phyloP scores from a whole-genome alignment of 2,329 filamentous ascomycete species.

The Hirsutella rhossiliensis region DNA sequence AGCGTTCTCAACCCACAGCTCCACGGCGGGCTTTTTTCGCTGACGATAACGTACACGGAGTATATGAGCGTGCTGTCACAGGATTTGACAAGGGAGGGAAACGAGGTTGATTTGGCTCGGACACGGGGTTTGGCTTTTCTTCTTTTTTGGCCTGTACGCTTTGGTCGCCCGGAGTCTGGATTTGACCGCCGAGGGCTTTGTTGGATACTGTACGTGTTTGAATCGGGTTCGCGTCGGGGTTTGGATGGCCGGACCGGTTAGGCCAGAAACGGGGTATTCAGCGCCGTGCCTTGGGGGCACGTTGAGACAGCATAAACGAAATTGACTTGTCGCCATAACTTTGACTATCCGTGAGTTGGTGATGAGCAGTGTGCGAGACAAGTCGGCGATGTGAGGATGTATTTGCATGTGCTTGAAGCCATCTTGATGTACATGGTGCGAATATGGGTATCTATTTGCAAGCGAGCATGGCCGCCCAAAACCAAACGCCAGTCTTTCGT shows the following conservation, averaged over 20 bases:
- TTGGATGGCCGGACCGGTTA: neutral
- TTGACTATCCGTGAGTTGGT: neutral
- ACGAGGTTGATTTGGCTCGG: neutral
- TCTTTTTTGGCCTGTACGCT: neutral
- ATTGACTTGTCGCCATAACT: too few relatives aligned
- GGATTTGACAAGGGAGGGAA: too few relatives aligned
- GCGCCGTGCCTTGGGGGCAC: too few relatives aligned
- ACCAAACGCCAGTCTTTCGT: neutral
- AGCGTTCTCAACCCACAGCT: neutral
- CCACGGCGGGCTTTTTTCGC: constrained; percentile 16
- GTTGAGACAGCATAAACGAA: too few relatives aligned
- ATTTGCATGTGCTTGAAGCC: neutral
- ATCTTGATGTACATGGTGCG: neutral
- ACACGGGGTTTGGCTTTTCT: neutral
- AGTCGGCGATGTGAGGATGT: neutral
- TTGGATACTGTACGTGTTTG: neutral
- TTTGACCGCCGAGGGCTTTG: constrained; percentile 1
- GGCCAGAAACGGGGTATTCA: neutral
- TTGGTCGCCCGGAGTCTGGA: constrained; percentile 17
- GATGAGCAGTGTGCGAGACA: neutral
- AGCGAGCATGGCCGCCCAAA: neutral
- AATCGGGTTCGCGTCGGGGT: neutral
- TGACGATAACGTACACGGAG: constrained; percentile 3
- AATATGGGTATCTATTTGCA: constrained; percentile 2
- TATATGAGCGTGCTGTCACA: too few relatives aligned